phyloP scores from a whole-genome alignment of 345 rosid species.

The Geranium brycei region DNA sequence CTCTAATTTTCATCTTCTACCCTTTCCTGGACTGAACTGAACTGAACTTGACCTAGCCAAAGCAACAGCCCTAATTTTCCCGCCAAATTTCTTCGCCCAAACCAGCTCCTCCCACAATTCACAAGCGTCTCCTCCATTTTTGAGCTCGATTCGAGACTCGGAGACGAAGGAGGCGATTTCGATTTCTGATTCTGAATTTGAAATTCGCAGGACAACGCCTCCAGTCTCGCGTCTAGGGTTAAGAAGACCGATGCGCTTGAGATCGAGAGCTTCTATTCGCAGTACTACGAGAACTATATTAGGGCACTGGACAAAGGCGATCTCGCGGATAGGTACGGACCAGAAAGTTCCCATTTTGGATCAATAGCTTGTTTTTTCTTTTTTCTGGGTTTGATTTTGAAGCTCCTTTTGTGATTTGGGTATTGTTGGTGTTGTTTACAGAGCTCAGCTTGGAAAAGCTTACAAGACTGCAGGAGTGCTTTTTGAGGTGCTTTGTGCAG shows the following conservation, averaged over 20 bases:
- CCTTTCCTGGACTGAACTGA: no score
- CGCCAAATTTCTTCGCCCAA: no score
- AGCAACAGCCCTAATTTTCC: no score
- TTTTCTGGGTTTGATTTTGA: background rate
- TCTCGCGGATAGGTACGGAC: slow-evolving; percentile 75
- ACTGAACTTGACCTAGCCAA: no score
- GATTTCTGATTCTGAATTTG: background rate
- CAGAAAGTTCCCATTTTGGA: background rate
- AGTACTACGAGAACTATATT: slow-evolving; percentile 83
- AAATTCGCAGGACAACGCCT: slow-evolving; percentile 58
- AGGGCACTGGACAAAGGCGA: slow-evolving; percentile 89
- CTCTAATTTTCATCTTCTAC: no score
- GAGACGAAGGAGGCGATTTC: no score
- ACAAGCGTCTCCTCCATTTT: background rate
- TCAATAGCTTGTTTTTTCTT: background rate
- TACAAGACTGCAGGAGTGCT: slow-evolving; percentile 98
- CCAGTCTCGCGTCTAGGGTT: slow-evolving; percentile 88
- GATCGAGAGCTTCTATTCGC: slow-evolving; percentile 86
- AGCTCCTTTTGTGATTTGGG: no score
- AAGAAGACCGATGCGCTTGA: slow-evolving; percentile 93
- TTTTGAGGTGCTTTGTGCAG: slow-evolving; percentile 97
- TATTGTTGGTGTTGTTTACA: slow-evolving; percentile 11
- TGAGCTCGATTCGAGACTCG: background rate
- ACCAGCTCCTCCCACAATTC: no score
- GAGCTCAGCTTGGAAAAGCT: slow-evolving; percentile 99